These are phyloP conservation scores for Diplogelasinospora grovesii DNA, from an alignment of 495 filamentous ascomycete genomes.

Conservation along the genomic window DNA sequence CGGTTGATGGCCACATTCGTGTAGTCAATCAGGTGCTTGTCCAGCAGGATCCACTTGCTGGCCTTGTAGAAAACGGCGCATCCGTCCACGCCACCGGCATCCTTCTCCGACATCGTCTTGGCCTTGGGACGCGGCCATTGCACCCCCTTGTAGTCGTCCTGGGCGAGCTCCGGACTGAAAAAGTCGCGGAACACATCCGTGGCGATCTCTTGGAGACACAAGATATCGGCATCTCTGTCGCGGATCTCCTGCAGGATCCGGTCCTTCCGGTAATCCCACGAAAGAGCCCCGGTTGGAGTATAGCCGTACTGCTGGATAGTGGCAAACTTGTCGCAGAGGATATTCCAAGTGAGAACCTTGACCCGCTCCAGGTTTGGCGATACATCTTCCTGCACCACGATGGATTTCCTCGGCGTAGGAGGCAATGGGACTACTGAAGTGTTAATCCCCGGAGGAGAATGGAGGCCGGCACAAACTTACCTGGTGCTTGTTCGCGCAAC, in stretches of 20 bases:
- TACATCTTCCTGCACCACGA: slow-evolving; percentile 46
- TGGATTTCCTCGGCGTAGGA: slow-evolving; percentile 43
- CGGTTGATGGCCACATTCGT: slow-evolving; percentile 85
- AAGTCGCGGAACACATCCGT: slow-evolving; percentile 83
- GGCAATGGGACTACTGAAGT: slow-evolving; percentile 54
- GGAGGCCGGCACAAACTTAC: slow-evolving; percentile 45
- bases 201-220: slow-evolving; percentile 91
- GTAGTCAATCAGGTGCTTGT: slow-evolving; percentile 90
- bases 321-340: slow-evolving; percentile 84
- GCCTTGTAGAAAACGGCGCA: slow-evolving; percentile 95
- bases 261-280: slow-evolving; percentile 79
- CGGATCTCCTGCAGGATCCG: slow-evolving; percentile 74
- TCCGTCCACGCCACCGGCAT: slow-evolving; percentile 81
- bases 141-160: slow-evolving; percentile 84
- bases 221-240: slow-evolving; percentile 74
- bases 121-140: slow-evolving; percentile 83
- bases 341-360: slow-evolving; percentile 87
- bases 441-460: neutral
- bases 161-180: slow-evolving; percentile 74
- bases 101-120: slow-evolving; percentile 83
- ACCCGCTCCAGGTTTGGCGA: slow-evolving; percentile 47
- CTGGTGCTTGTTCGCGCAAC: slow-evolving; percentile 73
- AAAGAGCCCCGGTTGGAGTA: slow-evolving; percentile 65
- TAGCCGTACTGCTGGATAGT: slow-evolving; percentile 83
- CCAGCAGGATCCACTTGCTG: slow-evolving; percentile 83